Base-by-base conservation (phyloP, 2,329 filamentous ascomycete species). In the Monosporascus sp. region DNA sequence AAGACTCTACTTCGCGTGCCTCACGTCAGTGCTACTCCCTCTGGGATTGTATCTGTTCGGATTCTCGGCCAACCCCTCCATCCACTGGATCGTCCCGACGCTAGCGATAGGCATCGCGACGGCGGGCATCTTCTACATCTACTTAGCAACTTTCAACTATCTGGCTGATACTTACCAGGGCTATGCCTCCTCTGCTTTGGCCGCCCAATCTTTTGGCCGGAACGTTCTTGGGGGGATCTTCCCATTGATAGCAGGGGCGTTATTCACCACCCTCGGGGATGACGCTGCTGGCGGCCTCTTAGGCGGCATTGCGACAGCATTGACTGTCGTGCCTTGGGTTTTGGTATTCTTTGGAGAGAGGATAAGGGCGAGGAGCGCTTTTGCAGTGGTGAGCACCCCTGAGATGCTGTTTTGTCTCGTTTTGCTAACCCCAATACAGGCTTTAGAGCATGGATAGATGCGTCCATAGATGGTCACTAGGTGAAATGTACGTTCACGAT, bases 91-190 rank as follows among this genome's bases (percentile, higher is more conserved):
- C 52, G 81, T 83, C 0, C 89, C 90, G 0, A 72, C 84, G 0
- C 70, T 93, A 3, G 87, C 84, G 0, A 78, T 96, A 37, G 82
- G 78, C 0, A 81, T 91, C 55, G 86, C 90, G 0, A 93, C 88
- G 0, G 88, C 93, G 76, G 87, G 92, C 28, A 95, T 97, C 59
- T 93, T 90, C 68, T 86, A 84, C 41, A 84, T 97, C 37, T 95
- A 95, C 65, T 79, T 97, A 1, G 87, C 91, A 3, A 89, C 91
- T 0, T 96, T 97, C 74, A 97, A 97, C 67, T 97, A 96, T 62
- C 78, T 97, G 1, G 91, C 91, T 20, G 92, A 97, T 66, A 87
- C 86, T 1, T 97, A 96, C 69, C 87, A 91, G 65, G 78, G 81
- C 2, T 96, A 93, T 63, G 90, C 92, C 0, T 91, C 86, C 40